phyloP scores from a whole-genome alignment of 2,329 filamentous ascomycete genomes.

The Sarocladium kiliense region DNA sequence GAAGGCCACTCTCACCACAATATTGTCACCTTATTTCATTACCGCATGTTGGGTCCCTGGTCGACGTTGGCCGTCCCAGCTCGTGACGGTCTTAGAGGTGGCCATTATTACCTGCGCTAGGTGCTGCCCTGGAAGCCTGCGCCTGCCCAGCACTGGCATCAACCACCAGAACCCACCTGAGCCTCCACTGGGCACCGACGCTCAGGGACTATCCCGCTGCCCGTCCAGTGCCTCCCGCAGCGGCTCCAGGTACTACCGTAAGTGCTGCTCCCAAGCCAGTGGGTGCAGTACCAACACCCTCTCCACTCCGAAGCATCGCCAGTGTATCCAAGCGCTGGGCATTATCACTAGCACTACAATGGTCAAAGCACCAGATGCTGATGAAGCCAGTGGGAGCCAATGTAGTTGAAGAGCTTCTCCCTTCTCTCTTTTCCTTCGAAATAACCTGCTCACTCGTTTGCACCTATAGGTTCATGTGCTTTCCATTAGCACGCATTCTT shows the following conservation, averaged over 20 bases:
- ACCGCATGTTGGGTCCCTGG: not conserved
- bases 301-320: not conserved
- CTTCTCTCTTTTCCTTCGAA: too few species aligned
- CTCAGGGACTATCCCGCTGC: not conserved
- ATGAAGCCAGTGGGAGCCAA: too few species aligned
- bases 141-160: not conserved
- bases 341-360: not conserved
- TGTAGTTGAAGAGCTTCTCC: too few species aligned
- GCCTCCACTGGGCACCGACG: not conserved
- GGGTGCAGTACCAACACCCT: not conserved
- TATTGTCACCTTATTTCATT: conserved; percentile 3
- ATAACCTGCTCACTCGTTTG: not conserved
- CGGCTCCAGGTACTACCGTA: not conserved
- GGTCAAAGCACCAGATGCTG: too few species aligned
- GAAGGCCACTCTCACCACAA: not conserved
- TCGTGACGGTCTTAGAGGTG: not conserved
- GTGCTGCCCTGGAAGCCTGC: not conserved
- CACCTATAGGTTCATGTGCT: not conserved
- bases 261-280: not conserved
- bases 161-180: not conserved
- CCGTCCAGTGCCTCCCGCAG: not conserved
- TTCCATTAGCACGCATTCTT: too few species aligned
- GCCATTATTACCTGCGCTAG: conserved; percentile 8
- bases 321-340: too few species aligned
- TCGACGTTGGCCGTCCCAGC: not conserved